Conservation (phyloP, 495 filamentous ascomycete species). For the Aspergillus bridgeri region DNA sequence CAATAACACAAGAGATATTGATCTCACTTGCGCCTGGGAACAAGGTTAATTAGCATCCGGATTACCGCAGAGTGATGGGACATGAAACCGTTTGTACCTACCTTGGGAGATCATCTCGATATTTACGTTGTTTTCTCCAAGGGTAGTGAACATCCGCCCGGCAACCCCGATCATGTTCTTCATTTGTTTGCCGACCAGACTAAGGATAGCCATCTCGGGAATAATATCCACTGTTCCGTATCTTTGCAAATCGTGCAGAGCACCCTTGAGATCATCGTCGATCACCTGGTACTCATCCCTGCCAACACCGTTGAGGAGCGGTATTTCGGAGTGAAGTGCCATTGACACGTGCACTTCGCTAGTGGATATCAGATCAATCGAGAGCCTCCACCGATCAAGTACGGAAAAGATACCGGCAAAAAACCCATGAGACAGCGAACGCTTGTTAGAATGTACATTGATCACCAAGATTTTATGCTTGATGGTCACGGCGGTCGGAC, state of each 20-base stretch:
- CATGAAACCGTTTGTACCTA: slow-evolving; percentile 37
- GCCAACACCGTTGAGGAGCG: slow-evolving; percentile 50
- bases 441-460: slow-evolving; percentile 92
- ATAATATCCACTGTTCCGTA: slow-evolving; percentile 85
- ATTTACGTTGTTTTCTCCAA: slow-evolving; percentile 85
- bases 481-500: slow-evolving; percentile 92
- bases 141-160: slow-evolving; percentile 82
- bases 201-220: slow-evolving; percentile 85
- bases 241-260: slow-evolving; percentile 64
- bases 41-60: slow-evolving; percentile 18
- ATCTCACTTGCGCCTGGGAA: slow-evolving; percentile 87
- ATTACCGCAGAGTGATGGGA: slow-evolving; percentile 10
- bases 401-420: slow-evolving; percentile 86
- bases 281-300: slow-evolving; percentile 63
- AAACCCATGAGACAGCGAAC: slow-evolving; percentile 84
- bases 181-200: slow-evolving; percentile 88
- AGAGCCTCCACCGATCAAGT: slow-evolving; percentile 72
- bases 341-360: slow-evolving; percentile 94
- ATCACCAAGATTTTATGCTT: slow-evolving; percentile 90
- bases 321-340: slow-evolving; percentile 73
- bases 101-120: slow-evolving; percentile 98
- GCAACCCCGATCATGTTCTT: slow-evolving; percentile 91
- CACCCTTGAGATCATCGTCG: slow-evolving; percentile 59
- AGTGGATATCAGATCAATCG: slow-evolving; percentile 90
- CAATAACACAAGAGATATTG: slow-evolving; percentile 96